These are phyloP conservation scores for Neurospora sp. DNA, from an alignment of 495 filamentous ascomycete species.

Conservation along the genomic window DNA sequence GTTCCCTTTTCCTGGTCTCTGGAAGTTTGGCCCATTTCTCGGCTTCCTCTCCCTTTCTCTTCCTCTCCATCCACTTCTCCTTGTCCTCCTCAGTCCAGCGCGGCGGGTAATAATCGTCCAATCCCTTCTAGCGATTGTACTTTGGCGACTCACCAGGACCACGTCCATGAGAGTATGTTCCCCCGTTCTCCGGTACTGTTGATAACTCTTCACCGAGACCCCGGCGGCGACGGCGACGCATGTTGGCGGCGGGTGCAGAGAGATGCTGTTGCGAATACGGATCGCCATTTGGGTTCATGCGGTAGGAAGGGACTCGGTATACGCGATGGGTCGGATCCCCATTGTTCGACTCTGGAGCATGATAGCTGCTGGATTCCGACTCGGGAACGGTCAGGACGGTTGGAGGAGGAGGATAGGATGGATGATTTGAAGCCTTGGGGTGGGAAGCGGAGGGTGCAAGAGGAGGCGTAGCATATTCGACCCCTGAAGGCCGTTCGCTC, in stretches of 20 bases:
- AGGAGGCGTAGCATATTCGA: background rate
- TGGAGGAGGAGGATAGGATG: background rate
- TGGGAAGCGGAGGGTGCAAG: background rate
- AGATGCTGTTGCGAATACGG: rapidly evolving
- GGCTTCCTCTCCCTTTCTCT: background rate
- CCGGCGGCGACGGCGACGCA: background rate
- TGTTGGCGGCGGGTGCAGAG: background rate
- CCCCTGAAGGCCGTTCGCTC: background rate
- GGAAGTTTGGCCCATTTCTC: background rate
- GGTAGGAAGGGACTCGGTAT: background rate
- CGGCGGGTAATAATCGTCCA: background rate
- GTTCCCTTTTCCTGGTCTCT: background rate
- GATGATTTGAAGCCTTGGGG: background rate
- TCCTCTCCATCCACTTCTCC: background rate
- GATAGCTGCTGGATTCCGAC: background rate
- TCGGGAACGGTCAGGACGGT: background rate
- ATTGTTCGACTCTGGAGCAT: rapidly evolving
- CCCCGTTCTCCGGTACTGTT: background rate
- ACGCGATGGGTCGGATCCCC: background rate
- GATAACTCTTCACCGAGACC: background rate
- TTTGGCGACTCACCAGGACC: background rate
- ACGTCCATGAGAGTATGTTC: background rate
- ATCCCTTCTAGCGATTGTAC: background rate
- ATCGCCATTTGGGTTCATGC: background rate
- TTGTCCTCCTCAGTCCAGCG: background rate